Percentiles rank a stretch among this genome's conserved stretches.
phyloP scores from a whole-genome alignment of 2,329 filamentous ascomycete genomes.

The Aspergillus viridinutans region DNA sequence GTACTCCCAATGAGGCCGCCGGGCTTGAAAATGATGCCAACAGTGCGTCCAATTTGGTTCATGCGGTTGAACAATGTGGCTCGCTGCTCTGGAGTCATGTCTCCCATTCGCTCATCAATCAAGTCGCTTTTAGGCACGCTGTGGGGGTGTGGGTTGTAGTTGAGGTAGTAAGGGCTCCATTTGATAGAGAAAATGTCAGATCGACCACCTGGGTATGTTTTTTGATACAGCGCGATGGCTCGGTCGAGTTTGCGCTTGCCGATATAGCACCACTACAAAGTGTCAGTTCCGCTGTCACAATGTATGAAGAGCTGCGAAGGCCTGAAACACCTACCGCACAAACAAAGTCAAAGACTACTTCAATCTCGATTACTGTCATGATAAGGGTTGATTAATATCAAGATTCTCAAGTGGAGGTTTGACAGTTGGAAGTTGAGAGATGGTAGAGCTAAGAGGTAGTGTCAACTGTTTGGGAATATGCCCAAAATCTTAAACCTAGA shows the following conservation, averaged over 20 bases:
- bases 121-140: constrained; percentile 4
- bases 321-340: constrained; percentile 22
- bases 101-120: constrained; percentile 18
- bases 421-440: too few species aligned
- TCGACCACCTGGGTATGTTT: constrained; percentile 37
- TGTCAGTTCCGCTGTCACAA: neutral
- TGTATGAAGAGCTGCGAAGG: neutral
- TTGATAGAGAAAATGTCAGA: constrained; percentile 32
- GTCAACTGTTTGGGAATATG: too few species aligned
- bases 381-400: too few species aligned
- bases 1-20: constrained; percentile 34
- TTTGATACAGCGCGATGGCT: constrained; percentile 38
- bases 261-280: constrained; percentile 38
- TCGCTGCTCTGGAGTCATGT: constrained; percentile 23
- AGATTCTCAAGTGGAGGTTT: too few species aligned
- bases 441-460: too few species aligned
- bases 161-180: constrained; percentile 40
- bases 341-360: constrained; percentile 29
- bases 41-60: constrained; percentile 21
- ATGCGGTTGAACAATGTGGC: constrained; percentile 21
- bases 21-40: constrained; percentile 34
- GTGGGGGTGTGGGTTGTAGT: constrained; percentile 13
- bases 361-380: constrained; percentile 14
- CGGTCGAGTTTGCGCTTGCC: constrained; percentile 36
- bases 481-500: too few species aligned